These are phyloP conservation scores for Curvularia hawaiiensis DNA, from an alignment of 2,329 filamentous ascomycete species.

Conservation along the genomic window DNA sequence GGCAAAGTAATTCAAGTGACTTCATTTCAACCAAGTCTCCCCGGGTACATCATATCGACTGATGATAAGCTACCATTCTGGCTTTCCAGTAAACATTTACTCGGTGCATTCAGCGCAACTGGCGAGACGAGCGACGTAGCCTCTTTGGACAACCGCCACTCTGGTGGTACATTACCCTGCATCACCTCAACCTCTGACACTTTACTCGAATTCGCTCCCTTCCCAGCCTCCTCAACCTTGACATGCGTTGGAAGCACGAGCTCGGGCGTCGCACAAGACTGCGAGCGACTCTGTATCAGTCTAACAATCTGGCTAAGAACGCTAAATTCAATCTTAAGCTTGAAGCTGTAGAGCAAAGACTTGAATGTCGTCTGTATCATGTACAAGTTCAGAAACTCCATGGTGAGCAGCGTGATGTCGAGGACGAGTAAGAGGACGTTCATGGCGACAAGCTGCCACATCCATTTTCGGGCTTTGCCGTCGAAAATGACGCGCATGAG, in stretches of 20 bases:
- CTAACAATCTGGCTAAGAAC: conserved; percentile 49
- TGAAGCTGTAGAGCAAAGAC: conserved; percentile 48
- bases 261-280: background rate
- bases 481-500: conserved; percentile 15
- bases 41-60: conserved; percentile 1
- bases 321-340: conserved; percentile 58
- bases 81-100: background rate
- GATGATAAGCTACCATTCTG: background rate
- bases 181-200: conserved; percentile 10
- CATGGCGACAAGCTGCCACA: conserved; percentile 24
- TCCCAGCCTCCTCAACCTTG: background rate
- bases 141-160: conserved; percentile 12
- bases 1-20: background rate
- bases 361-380: conserved; percentile 40
- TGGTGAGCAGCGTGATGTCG: conserved; percentile 15
- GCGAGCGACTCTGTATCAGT: conserved; percentile 3
- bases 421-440: conserved; percentile 19
- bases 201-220: background rate
- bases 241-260: background rate
- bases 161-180: conserved; percentile 12
- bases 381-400: conserved; percentile 23
- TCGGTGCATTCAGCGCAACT: background rate
- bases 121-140: background rate
- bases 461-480: conserved; percentile 15
- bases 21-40: background rate